Base-by-base conservation (phyloP, 1,284 basidiomycete species). In the Amylostereum chailletii region DNA sequence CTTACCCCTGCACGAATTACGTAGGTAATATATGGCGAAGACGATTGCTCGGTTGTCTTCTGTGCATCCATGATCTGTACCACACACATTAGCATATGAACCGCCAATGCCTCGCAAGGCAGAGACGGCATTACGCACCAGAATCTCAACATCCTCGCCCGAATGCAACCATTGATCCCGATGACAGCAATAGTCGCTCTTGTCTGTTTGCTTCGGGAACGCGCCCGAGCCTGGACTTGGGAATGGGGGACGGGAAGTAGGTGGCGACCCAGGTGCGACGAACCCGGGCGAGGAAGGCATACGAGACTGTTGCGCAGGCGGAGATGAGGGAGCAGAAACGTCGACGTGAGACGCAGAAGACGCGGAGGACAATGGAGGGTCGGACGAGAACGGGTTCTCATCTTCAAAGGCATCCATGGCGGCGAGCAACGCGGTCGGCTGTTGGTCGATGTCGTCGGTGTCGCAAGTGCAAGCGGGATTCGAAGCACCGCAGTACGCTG, bases 21-120 rank as follows among this genome's bases (percentile, higher is more conserved):
- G 72, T 99, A 99, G 56, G 89, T 85, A 64, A 99, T 99, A 64
- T 96, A 99, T 6, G 88, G 84, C 8, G 91, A 86, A 50, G 77
- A 81, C 26, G 91, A 79, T 60, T 90, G 90, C 51, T 92, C 79
- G 8, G 84, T 81, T 10, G 94, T 97, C 81, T 99, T 99, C 70
- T 90, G 83, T 3, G 95, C 95, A 64, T 99, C 95, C 42, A 85
- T 76, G 59, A 98, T 95, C 91, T 92, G 62, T 30, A 9, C 27
- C 27, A 43, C 8, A 30, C 32, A 2, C 38, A 45, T 6, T 27
- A 45, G 32, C 34, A 3, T 34, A 9, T n/a, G 32, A 32, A 42
- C 34, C 48, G 36, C 19, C 30, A 48, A 43, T 26, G 38, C n/a
- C n/a, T n/a, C n/a, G n/a, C n/a, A n/a, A n/a, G n/a, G n/a, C 8